phyloP scores from a whole-genome alignment of 2,329 filamentous ascomycete species.

The Aspergillus sp. region DNA sequence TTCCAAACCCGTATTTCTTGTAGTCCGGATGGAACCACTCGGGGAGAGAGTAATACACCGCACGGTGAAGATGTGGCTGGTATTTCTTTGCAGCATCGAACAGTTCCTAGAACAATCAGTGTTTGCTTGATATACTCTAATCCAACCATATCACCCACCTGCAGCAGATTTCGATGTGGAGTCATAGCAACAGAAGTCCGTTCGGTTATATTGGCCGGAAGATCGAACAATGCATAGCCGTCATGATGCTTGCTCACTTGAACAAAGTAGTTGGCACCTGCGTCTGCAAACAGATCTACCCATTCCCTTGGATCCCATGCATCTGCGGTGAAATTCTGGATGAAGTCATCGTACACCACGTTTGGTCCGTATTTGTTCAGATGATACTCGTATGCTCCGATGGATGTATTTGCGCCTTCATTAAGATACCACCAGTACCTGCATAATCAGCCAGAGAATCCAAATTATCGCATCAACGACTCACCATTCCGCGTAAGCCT shows the following conservation, averaged over 20 bases:
- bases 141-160: slow-evolving; percentile 1
- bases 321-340: slow-evolving; percentile 49
- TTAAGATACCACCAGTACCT: slow-evolving; percentile 46
- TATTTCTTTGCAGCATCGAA: slow-evolving; percentile 40
- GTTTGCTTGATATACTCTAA: not conserved
- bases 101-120: slow-evolving; percentile 28
- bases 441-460: not conserved
- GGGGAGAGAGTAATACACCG: slow-evolving; percentile 42
- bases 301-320: slow-evolving; percentile 49
- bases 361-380: slow-evolving; percentile 48
- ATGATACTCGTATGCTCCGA: slow-evolving; percentile 47
- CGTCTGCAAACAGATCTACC: slow-evolving; percentile 50
- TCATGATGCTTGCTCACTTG: slow-evolving; percentile 45
- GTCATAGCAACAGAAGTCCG: slow-evolving; percentile 36
- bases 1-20: slow-evolving; percentile 34
- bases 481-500: slow-evolving; percentile 38
- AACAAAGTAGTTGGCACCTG: slow-evolving; percentile 47
- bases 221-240: slow-evolving; percentile 43
- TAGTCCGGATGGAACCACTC: slow-evolving; percentile 47
- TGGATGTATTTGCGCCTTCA: slow-evolving; percentile 36
- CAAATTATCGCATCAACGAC: not conserved
- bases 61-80: slow-evolving; percentile 40
- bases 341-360: slow-evolving; percentile 53
- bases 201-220: slow-evolving; percentile 35
- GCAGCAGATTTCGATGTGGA: slow-evolving; percentile 37